Evolutionary conservation across 305 asterid species (phyloP), one percentile per base, ranked within the genome.

Genomic region (Solanum hybrid): DNA sequence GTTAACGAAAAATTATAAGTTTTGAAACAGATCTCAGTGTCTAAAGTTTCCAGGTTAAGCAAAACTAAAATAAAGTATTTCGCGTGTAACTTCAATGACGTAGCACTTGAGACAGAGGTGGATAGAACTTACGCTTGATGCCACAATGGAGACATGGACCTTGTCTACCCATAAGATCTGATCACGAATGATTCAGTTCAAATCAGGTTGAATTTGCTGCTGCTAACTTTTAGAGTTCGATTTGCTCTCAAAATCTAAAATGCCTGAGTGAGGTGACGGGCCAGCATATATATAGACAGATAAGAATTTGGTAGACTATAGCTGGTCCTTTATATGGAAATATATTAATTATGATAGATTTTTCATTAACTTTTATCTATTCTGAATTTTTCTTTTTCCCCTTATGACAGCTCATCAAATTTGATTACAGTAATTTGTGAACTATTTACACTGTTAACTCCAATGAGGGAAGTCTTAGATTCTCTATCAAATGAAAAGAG

Each of bases 131-230:
- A 89, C 87, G 20, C 28, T 22, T 24, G 20, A 79, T 36, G 61
- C 87, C 87, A 79, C 87, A 89, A 79, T 89, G 90, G 79, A 14
- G 5, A 57, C 81, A 89, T 26, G 90, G 87, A 57, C 90, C 90
- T 37, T 31, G 40, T 79, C 87, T 79, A 79, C 20, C 78, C 90
- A 89, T 89, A 4, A 76, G 20, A 88, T 88, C 90, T 46, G 85
- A 13, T 75, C 29, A 1, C 31, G 42, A 83, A 51, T 10, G 11
- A 33, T 57, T 57, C 8, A 33, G 75, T 85, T 85, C 34, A 85
- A 83, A 84, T 51, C 75, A 29, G 75, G 88, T 84, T 84, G 42
- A 84, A 84, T 51, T 71, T 84, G 75, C 75, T 84, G 88, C 75
- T 84, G 88, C 71, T 28, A 37, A n/a, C 22, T 18, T 11, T 20